phyloP scores from a whole-genome alignment of 2,329 filamentous ascomycete species.

The Westerdykella ornata region DNA sequence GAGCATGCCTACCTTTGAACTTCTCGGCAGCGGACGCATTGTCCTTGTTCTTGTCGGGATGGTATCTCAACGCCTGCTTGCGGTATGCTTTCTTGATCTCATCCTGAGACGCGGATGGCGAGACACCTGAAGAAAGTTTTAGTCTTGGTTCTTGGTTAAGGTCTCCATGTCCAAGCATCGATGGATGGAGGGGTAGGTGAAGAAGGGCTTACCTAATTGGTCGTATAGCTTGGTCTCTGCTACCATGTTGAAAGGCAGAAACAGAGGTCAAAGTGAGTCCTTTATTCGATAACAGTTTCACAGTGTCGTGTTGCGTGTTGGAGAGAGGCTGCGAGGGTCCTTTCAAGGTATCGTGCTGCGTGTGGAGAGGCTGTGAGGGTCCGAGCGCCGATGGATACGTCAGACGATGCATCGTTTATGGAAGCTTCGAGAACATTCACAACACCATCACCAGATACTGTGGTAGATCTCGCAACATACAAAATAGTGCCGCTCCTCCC shows the following conservation, averaged over 20 bases:
- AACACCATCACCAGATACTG: slow-evolving; percentile 3
- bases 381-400: slow-evolving; percentile 10
- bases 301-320: slow-evolving; percentile 10
- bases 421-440: slow-evolving; percentile 38
- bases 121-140: slow-evolving; percentile 47
- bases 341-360: no score
- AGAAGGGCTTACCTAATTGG: slow-evolving; percentile 49
- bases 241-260: slow-evolving; percentile 59
- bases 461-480: slow-evolving; percentile 5
- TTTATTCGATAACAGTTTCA: slow-evolving; percentile 1
- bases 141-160: slow-evolving; percentile 9
- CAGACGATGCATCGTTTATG: slow-evolving; percentile 16
- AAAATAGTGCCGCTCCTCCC: no score
- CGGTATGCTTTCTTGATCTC: slow-evolving; percentile 96
- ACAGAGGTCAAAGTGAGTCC: slow-evolving; percentile 1
- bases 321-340: background rate
- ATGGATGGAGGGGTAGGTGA: slow-evolving; percentile 19
- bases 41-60: slow-evolving; percentile 97
- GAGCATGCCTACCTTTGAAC: slow-evolving; percentile 63
- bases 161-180: background rate
- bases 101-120: slow-evolving; percentile 75
- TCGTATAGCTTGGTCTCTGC: slow-evolving; percentile 96
- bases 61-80: slow-evolving; percentile 83
- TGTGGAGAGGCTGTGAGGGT: background rate
- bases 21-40: slow-evolving; percentile 79